These are phyloP conservation scores for Ophiocordyceps camponoti-saundersi DNA, from an alignment of 2,329 filamentous ascomycete species.

Conservation along the genomic window DNA sequence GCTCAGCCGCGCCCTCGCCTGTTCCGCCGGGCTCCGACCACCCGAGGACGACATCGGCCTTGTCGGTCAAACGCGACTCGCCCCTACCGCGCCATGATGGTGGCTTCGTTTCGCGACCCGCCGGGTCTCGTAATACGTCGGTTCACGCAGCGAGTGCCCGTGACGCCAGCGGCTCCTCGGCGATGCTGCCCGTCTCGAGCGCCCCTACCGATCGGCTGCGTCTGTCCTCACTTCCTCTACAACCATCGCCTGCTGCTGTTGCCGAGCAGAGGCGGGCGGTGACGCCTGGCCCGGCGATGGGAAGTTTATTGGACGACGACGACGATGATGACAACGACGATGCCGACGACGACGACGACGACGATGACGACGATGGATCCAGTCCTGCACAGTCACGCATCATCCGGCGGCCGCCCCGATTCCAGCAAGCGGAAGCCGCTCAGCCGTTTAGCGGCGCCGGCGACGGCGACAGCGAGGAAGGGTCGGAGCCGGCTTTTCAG, in stretches of 20 bases:
- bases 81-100: slow-evolving; percentile 31
- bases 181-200: slow-evolving; percentile 6
- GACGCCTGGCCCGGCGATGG: slow-evolving; percentile 20
- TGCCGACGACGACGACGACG: not conserved
- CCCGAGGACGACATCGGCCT: slow-evolving; percentile 29
- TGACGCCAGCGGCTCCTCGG: slow-evolving; percentile 16
- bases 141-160: slow-evolving; percentile 21
- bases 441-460: slow-evolving; percentile 28
- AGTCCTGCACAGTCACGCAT: slow-evolving; percentile 41
- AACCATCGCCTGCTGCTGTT: slow-evolving; percentile 6
- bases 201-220: slow-evolving; percentile 19
- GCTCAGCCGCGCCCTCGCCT: slow-evolving; percentile 40
- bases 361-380: slow-evolving; percentile 28
- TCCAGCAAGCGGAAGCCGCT: slow-evolving; percentile 20
- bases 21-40: slow-evolving; percentile 33
- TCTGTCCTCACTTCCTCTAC: slow-evolving; percentile 25
- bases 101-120: slow-evolving; percentile 28
- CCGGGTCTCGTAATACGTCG: slow-evolving; percentile 29
- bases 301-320: slow-evolving; percentile 18
- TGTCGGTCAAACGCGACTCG: slow-evolving; percentile 42
- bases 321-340: not conserved
- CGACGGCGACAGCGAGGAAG: slow-evolving; percentile 41
- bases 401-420: slow-evolving; percentile 40
- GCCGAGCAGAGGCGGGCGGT: slow-evolving; percentile 8
- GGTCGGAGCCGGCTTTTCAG: slow-evolving; percentile 38